Conservation (phyloP, 306 rosid species). For the Cicer arietinum region DNA sequence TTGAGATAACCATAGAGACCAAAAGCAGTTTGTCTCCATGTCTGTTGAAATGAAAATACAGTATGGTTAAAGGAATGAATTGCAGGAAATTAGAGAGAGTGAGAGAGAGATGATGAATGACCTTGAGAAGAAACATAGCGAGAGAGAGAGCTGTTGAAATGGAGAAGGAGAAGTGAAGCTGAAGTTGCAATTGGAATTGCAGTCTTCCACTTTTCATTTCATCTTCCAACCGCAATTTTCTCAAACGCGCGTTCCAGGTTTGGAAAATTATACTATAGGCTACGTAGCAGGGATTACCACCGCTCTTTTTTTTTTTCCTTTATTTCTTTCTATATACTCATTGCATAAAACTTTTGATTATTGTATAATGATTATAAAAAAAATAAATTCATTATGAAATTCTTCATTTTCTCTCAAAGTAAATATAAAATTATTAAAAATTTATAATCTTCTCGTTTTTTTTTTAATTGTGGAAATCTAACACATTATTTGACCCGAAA, state of each 20-base stretch:
- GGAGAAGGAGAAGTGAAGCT: conserved; percentile 44
- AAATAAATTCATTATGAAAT: no score
- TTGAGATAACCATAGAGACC: conserved; percentile 79
- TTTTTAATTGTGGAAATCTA: no score
- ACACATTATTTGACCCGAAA: no score
- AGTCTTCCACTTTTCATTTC: conserved; percentile 30
- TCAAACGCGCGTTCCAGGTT: neutral
- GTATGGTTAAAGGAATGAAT: neutral
- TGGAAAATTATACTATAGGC: neutral
- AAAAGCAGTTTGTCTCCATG: conserved; percentile 83
- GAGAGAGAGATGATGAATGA: neutral
- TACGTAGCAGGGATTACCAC: neutral
- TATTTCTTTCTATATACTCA: no score
- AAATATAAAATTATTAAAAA: no score
- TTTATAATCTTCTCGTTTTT: no score
- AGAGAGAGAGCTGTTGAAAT: conserved; percentile 28
- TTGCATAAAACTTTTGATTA: no score
- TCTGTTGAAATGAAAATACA: conserved; percentile 46
- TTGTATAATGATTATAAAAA: no score
- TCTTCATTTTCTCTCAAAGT: no score
- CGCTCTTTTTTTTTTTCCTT: neutral
- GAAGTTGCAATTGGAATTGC: conserved; percentile 34
- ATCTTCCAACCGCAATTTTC: neutral
- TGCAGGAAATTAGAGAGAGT: neutral
- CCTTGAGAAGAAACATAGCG: conserved; percentile 81